Percentiles rank a stretch among this genome's conserved stretches.
phyloP scores from a whole-genome alignment of 2,329 filamentous ascomycete species.

The Pseudogymnoascus pannorum region DNA sequence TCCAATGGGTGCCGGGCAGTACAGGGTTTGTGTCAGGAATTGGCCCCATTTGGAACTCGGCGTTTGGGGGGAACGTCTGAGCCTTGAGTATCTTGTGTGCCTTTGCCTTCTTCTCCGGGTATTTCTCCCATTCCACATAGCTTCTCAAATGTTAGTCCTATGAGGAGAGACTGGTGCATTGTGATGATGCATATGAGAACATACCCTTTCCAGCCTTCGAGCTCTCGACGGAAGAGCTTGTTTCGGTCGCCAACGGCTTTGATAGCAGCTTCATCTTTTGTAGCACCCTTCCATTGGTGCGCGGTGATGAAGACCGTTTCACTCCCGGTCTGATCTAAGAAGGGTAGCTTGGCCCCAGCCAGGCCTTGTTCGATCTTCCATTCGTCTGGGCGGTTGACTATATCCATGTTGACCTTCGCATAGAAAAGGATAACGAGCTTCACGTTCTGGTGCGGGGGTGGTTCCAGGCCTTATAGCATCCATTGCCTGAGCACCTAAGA shows the following conservation, averaged over 20 bases:
- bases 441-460: not conserved
- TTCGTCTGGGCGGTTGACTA: constrained; percentile 34
- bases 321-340: constrained; percentile 38
- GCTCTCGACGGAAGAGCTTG: constrained; percentile 36
- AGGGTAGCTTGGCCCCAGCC: constrained; percentile 37
- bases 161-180: not conserved
- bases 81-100: constrained; percentile 48
- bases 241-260: constrained; percentile 33
- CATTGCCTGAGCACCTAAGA: not conserved
- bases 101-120: constrained; percentile 57
- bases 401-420: constrained; percentile 9
- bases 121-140: constrained; percentile 64
- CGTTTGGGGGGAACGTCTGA: constrained; percentile 39
- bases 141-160: constrained; percentile 9
- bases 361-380: constrained; percentile 48
- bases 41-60: constrained; percentile 49
- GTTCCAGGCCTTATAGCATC: not conserved
- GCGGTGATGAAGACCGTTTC: constrained; percentile 28
- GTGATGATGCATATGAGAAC: constrained; percentile 10
- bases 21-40: constrained; percentile 52
- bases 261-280: constrained; percentile 36
- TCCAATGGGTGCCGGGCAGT: constrained; percentile 48
- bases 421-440: not conserved
- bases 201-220: constrained; percentile 40
- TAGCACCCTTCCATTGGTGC: constrained; percentile 26